Conservation (phyloP, 371 early-diverging fungal genomes). For the Mucor circinelloides region DNA sequence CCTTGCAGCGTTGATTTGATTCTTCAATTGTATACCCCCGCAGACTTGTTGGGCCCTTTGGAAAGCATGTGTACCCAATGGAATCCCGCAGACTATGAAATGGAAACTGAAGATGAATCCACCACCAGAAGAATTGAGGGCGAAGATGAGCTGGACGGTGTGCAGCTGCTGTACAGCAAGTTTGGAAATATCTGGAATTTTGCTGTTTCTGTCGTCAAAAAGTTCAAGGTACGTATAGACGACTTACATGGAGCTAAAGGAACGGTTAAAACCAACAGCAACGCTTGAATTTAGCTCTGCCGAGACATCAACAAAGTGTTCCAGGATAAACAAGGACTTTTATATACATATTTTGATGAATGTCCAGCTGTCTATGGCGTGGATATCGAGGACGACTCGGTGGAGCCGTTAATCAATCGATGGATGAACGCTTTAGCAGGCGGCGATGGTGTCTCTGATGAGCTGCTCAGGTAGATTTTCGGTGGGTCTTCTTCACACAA, state of each 20-base stretch:
- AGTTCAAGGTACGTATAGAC: conserved; percentile 34
- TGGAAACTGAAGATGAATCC: conserved; percentile 30
- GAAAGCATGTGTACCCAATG: conserved; percentile 46
- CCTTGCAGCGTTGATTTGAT: conserved; percentile 47
- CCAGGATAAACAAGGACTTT: conserved; percentile 28
- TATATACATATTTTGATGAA: conserved; percentile 37
- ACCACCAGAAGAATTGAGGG: conserved; percentile 12
- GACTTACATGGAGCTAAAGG: too few relatives aligned
- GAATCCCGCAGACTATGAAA: conserved; percentile 22
- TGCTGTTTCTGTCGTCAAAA: conserved; percentile 26
- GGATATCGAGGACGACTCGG: conserved; percentile 20
- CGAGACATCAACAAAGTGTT: conserved; percentile 35
- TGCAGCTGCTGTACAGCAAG: conserved; percentile 32
- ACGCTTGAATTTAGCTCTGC: conserved; percentile 21
- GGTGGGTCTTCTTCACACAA: too few relatives aligned
- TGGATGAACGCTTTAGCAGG: conserved; percentile 43
- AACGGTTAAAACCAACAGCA: background rate
- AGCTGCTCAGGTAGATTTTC: conserved; percentile 24
- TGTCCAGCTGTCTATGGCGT: conserved; percentile 32
- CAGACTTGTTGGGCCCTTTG: conserved; percentile 32
- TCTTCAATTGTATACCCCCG: conserved; percentile 42
- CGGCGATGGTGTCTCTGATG: conserved; percentile 38
- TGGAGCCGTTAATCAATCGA: conserved; percentile 30
- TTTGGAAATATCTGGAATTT: conserved; percentile 51
- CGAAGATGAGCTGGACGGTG: conserved; percentile 38